Conservation (phyloP, 83 land plant species). For the Picea engelmannii region DNA sequence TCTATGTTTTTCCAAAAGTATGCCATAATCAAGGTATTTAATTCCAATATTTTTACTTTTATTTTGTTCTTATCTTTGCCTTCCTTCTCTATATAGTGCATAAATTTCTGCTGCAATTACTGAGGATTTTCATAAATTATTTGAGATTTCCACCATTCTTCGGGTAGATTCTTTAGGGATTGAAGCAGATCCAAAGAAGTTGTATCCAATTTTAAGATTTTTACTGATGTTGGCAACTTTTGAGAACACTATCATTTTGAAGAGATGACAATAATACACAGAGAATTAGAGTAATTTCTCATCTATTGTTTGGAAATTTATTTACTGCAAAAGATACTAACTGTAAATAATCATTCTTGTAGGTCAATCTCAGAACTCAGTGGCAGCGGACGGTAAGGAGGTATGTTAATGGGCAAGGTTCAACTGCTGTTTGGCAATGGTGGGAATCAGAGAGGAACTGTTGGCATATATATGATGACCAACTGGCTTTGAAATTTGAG, state of each 20-base stretch:
- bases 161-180: neutral
- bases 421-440: conserved; percentile 7
- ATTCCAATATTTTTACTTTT: too few relatives aligned
- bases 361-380: conserved; percentile 8
- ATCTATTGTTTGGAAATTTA: neutral
- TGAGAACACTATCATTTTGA: neutral
- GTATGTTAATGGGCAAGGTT: too few relatives aligned
- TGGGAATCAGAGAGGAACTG: neutral
- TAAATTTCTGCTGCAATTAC: neutral
- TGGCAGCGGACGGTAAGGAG: neutral
- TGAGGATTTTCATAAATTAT: neutral
- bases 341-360: neutral
- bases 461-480: conserved; percentile 5
- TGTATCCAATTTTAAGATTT: neutral
- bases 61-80: too few relatives aligned
- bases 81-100: neutral
- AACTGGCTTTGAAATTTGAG: conserved; percentile 12
- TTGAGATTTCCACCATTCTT: neutral
- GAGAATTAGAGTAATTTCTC: neutral
- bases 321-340: neutral
- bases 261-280: neutral
- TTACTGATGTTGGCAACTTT: neutral
- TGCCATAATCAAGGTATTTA: too few relatives aligned
- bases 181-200: neutral
- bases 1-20: too few relatives aligned